Evolutionary conservation across 2,329 filamentous ascomycete species (phyloP).

Genomic region (Diaporthe humulicola): DNA sequence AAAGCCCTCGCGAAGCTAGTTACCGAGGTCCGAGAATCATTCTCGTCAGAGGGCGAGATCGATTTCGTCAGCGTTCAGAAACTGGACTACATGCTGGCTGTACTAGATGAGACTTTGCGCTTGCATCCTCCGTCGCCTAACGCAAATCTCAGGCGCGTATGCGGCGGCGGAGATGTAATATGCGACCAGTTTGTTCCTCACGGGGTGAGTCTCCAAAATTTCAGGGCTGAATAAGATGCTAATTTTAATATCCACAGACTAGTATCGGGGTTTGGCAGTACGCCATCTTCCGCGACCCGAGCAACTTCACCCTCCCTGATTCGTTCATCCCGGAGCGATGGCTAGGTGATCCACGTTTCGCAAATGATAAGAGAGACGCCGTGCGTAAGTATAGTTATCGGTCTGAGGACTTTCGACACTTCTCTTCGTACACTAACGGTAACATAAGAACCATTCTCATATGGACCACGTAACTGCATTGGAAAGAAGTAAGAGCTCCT

Average conservation of each 20-base stretch:
- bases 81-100: conserved; percentile 54
- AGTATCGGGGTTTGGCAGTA: conserved; percentile 49
- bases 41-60: conserved; percentile 54
- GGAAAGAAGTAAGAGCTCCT: conserved; percentile 49
- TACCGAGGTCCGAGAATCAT: conserved; percentile 54
- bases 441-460: conserved; percentile 50
- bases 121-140: conserved; percentile 50
- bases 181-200: conserved; percentile 39
- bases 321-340: conserved; percentile 53
- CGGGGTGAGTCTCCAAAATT: background rate
- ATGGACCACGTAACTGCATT: conserved; percentile 56
- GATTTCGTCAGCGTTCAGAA: conserved; percentile 46
- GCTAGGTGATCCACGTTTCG: conserved; percentile 44
- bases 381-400: no score
- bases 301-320: conserved; percentile 52
- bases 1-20: conserved; percentile 48
- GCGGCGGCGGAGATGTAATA: conserved; percentile 40
- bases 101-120: conserved; percentile 55
- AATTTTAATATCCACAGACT: conserved; percentile 39
- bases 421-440: no score
- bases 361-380: conserved; percentile 46
- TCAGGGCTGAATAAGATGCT: background rate
- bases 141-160: conserved; percentile 38
- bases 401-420: no score
- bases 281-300: conserved; percentile 47